Percentiles rank a stretch among this genome's conserved stretches.
Evolutionary conservation across 2,329 filamentous ascomycete species (phyloP).

Genomic region (Arthrobotrys iridis): DNA sequence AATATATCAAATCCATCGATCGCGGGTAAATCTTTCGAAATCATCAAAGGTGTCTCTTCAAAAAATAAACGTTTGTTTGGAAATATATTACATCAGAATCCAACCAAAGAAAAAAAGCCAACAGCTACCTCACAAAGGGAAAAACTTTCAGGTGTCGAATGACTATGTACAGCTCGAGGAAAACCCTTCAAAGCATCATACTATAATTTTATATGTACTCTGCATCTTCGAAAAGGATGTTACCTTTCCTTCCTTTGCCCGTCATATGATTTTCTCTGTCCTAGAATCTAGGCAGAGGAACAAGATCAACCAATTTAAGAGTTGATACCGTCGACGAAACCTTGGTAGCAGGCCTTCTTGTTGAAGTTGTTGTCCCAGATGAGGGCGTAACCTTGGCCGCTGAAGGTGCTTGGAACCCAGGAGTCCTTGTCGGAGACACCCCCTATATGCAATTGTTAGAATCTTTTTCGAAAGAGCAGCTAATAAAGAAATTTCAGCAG

Average conservation of each 20-base stretch:
- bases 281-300: not conserved
- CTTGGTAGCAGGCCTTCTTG: slow-evolving; percentile 67
- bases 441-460: slow-evolving; percentile 38
- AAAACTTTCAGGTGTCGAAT: not conserved
- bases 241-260: not conserved
- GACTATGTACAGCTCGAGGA: slow-evolving; percentile 44
- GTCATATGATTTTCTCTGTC: not conserved
- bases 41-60: too few species aligned
- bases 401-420: slow-evolving; percentile 64
- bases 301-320: slow-evolving; percentile 47
- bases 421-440: slow-evolving; percentile 65
- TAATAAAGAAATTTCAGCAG: not conserved
- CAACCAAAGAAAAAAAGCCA: not conserved
- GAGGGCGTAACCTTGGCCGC: slow-evolving; percentile 65
- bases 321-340: slow-evolving; percentile 62
- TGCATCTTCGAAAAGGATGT: not conserved
- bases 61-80: slow-evolving; percentile 4
- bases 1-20: too few species aligned
- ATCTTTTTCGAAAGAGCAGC: not conserved
- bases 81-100: slow-evolving; percentile 32
- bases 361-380: slow-evolving; percentile 67
- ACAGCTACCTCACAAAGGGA: not conserved
- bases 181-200: slow-evolving; percentile 22
- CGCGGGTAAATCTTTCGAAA: too few species aligned
- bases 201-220: slow-evolving; percentile 37